Base-by-base conservation (phyloP, 192 early-diverging fungal genomes). In the Gamsiella multidivaricata region DNA sequence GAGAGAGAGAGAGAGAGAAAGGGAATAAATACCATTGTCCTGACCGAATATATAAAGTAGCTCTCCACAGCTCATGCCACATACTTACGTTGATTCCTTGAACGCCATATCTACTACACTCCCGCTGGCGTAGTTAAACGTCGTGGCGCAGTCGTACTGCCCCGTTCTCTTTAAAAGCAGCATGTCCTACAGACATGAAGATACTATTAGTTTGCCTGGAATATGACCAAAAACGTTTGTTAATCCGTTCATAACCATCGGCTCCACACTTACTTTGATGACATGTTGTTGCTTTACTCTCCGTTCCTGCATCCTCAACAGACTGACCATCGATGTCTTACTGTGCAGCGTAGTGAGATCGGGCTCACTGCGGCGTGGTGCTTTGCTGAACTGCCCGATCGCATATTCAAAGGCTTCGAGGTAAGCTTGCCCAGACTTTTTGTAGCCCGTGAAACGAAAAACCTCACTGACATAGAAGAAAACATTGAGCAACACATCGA, bases 61-160 rank as follows among this genome's bases (percentile, higher is more conserved):
- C n/a, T n/a, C n/a, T n/a, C n/a, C n/a, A n/a, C n/a, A n/a, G n/a
- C n/a, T n/a, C n/a, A n/a, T n/a, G n/a, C n/a, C n/a, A n/a, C n/a
- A n/a, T n/a, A n/a, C 63, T 62, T 61, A 64, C 31, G 59, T 61
- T 15, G 66, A 61, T 7, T 41, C 3, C n/a, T 78, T 78, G 4
- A 78, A 43, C 0, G 61, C 74, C 52, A 78, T 63, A 14, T 78
- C 74, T 1, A 78, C 65, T 0, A 78, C 66, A 45, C 74, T 69
- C 3, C 65, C 74, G 14, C 65, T 69, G 26, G 59, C 25, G 28
- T 50, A 78, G 32, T 78, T 69, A 31, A 78, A 78, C 2, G 65
- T 50, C 0, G 65, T 69, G 18, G 61, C 74, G 15, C 46, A 52
- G 3, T n/a, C 29, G 25, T 69, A 78, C 3, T 50, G n/a, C 31